Percentiles rank a stretch among this genome's conserved stretches.
These are phyloP conservation scores for Fusarium algeriense DNA, from an alignment of 2,329 filamentous ascomycete genomes.

Conservation along the genomic window DNA sequence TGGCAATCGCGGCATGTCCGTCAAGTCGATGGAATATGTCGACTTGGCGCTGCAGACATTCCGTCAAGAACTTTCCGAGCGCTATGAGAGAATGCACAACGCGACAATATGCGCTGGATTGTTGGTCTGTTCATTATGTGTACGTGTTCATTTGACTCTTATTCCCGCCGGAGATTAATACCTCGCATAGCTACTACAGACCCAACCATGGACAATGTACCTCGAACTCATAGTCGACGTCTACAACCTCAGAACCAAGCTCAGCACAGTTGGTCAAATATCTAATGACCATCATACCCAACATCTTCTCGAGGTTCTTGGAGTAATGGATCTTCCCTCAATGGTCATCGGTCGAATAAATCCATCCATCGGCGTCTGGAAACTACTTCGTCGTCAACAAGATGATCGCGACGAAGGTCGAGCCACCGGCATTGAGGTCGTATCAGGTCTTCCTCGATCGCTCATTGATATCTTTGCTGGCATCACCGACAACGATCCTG, in stretches of 20 bases:
- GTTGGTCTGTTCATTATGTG: slow-evolving; percentile 40
- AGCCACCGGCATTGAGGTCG: slow-evolving; percentile 26
- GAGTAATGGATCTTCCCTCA: slow-evolving; percentile 42
- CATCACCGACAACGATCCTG: slow-evolving; percentile 37
- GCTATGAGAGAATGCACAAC: slow-evolving; percentile 35
- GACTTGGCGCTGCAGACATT: slow-evolving; percentile 41
- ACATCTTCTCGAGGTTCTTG: slow-evolving; percentile 40
- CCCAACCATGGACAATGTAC: slow-evolving; percentile 41
- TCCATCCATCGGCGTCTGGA: slow-evolving; percentile 40
- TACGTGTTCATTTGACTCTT: slow-evolving; percentile 17
- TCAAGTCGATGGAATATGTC: slow-evolving; percentile 42
- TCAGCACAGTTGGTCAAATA: slow-evolving; percentile 16
- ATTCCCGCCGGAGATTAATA: neutral
- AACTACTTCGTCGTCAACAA: slow-evolving; percentile 37
- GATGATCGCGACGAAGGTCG: slow-evolving; percentile 25
- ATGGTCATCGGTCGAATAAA: slow-evolving; percentile 34
- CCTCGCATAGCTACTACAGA: slow-evolving; percentile 36
- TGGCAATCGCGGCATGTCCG: slow-evolving; percentile 23
- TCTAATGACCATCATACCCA: slow-evolving; percentile 27
- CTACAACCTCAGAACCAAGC: slow-evolving; percentile 32
- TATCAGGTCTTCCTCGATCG: slow-evolving; percentile 39
- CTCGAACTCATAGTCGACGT: slow-evolving; percentile 42
- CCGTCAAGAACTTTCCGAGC: slow-evolving; percentile 34
- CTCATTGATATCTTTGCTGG: slow-evolving; percentile 39
- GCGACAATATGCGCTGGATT: slow-evolving; percentile 40